A percentile compares a stretch with the other conserved stretches of the same genome.
phyloP scores from a whole-genome alignment of 768 basidiomycete species.

The Tremella fuciformis region DNA sequence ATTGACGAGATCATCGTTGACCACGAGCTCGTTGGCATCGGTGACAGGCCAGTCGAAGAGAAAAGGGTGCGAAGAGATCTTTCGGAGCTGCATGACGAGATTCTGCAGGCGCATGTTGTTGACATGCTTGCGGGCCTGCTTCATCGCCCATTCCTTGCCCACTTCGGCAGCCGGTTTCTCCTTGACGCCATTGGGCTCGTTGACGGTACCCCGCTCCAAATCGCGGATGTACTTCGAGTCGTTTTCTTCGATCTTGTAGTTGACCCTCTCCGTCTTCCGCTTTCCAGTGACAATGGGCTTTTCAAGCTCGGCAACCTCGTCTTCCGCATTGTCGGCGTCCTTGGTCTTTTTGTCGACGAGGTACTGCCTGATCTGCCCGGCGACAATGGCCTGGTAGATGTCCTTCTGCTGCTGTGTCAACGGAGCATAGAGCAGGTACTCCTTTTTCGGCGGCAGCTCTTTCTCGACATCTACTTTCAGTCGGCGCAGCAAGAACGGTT shows the following conservation, averaged over 20 bases:
- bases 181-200: conserved; percentile 45
- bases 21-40: conserved; percentile 60
- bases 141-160: conserved; percentile 61
- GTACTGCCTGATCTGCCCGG: conserved; percentile 63
- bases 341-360: conserved; percentile 57
- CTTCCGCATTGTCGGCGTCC: conserved; percentile 27
- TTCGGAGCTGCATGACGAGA: conserved; percentile 92
- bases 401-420: conserved; percentile 77
- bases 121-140: conserved; percentile 60
- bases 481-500: conserved; percentile 89
- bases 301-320: conserved; percentile 38
- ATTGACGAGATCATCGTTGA: conserved; percentile 77
- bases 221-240: conserved; percentile 49
- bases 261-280: conserved; percentile 37
- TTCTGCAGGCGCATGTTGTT: conserved; percentile 80
- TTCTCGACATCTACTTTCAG: conserved; percentile 90
- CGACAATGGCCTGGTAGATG: conserved; percentile 75
- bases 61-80: conserved; percentile 76
- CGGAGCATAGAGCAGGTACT: conserved; percentile 90
- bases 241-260: conserved; percentile 48
- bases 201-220: conserved; percentile 38
- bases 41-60: conserved; percentile 80
- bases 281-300: conserved; percentile 15
- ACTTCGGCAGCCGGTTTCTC: conserved; percentile 59
- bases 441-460: conserved; percentile 76